phyloP scores from a whole-genome alignment of 2,329 filamentous ascomycete species.

The Furcasterigmium furcatum region DNA sequence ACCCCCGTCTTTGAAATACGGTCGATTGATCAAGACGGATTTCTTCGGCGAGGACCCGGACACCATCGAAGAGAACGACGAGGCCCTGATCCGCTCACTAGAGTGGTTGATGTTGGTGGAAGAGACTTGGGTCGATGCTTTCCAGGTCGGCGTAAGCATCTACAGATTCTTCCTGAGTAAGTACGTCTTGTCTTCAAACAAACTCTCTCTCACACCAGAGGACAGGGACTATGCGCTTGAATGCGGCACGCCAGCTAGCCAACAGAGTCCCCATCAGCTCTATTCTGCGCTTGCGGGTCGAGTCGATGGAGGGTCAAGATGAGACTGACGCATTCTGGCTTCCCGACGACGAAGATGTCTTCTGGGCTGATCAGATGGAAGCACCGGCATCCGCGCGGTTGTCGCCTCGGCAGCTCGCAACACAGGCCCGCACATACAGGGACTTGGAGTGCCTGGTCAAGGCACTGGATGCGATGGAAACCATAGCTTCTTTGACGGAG shows the following conservation, averaged over 20 bases:
- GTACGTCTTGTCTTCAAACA: conserved; percentile 30
- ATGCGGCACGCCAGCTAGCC: conserved; percentile 51
- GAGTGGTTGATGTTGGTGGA: conserved; percentile 82
- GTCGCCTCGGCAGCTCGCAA: conserved; percentile 39
- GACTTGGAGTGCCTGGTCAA: conserved; percentile 67
- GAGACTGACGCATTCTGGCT: conserved; percentile 26
- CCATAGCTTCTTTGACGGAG: conserved; percentile 54
- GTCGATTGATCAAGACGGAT: conserved; percentile 64
- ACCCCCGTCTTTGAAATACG: conserved; percentile 51
- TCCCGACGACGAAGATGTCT: conserved; percentile 29
- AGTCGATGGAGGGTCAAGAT: conserved; percentile 28
- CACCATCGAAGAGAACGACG: conserved; percentile 57
- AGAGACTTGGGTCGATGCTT: conserved; percentile 68
- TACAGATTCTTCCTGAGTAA: conserved; percentile 82
- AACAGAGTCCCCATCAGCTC: conserved; percentile 47
- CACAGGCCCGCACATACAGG: conserved; percentile 59
- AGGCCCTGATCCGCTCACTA: conserved; percentile 70
- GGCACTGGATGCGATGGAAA: conserved; percentile 66
- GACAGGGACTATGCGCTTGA: conserved; percentile 47
- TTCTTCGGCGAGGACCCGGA: conserved; percentile 65
- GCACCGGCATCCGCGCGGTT: conserved; percentile 28
- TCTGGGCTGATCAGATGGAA: conserved; percentile 34
- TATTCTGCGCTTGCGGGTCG: conserved; percentile 39
- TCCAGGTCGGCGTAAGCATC: conserved; percentile 65
- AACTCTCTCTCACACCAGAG: conserved; percentile 16